A percentile compares a stretch with the other conserved stretches of the same genome.
These are phyloP conservation scores for Saccharomycopsis sp. DNA, from an alignment of 805 yeast genomes.

Conservation along the genomic window DNA sequence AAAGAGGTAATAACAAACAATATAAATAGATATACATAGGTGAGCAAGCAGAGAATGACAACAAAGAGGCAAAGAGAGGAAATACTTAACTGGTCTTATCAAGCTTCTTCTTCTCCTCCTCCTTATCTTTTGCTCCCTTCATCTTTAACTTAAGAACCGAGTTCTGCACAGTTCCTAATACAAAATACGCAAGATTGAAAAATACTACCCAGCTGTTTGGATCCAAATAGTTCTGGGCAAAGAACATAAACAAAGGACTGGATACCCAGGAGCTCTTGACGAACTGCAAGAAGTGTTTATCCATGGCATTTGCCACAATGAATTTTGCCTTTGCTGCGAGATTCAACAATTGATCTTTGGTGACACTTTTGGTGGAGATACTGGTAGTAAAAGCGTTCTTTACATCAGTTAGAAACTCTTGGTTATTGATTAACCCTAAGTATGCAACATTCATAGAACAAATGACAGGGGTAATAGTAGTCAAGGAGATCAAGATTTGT, in stretches of 20 bases:
- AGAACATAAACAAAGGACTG: slow-evolving; percentile 41
- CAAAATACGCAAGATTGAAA: slow-evolving; percentile 49
- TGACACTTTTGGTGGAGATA: slow-evolving; percentile 15
- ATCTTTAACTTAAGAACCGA: slow-evolving; percentile 40
- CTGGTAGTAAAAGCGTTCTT: slow-evolving; percentile 4
- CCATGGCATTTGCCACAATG: slow-evolving; percentile 30
- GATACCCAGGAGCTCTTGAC: slow-evolving; percentile 50
- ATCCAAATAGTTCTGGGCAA: slow-evolving; percentile 51
- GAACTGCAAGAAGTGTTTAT: slow-evolving; percentile 39
- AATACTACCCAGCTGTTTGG: slow-evolving; percentile 63
- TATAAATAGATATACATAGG: no score
- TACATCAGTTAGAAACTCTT: slow-evolving; percentile 6
- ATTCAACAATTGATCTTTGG: slow-evolving; percentile 8
- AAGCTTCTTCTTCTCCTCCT: slow-evolving; percentile 22
- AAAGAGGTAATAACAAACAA: no score
- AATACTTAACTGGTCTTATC: slow-evolving; percentile 6
- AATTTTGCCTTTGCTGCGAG: neutral
- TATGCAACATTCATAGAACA: slow-evolving; percentile 44
- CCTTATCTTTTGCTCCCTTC: slow-evolving; percentile 23
- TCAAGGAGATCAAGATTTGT: slow-evolving; percentile 47
- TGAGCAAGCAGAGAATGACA: no score
- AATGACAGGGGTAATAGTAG: slow-evolving; percentile 50
- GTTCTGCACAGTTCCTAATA: slow-evolving; percentile 58
- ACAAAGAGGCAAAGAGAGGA: no score
- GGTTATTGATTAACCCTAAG: slow-evolving; percentile 42